These are phyloP conservation scores for Cymbidium sinense DNA, from an alignment of 106 monocot genomes.

Conservation along the genomic window DNA sequence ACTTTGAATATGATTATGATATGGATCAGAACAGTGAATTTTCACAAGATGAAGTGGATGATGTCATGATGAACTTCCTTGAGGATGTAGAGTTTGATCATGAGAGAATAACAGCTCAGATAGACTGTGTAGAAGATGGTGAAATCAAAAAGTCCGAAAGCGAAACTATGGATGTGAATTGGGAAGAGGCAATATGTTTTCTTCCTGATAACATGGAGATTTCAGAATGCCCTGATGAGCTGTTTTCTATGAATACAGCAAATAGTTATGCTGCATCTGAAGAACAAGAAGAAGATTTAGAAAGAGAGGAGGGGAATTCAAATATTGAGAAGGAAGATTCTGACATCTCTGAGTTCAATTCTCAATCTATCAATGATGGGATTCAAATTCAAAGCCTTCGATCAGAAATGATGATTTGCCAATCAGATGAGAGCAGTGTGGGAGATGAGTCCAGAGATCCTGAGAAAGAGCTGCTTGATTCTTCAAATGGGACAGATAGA, in stretches of 20 bases:
- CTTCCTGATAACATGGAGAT: background rate
- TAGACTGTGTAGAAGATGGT: background rate
- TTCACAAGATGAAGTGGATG: constrained; percentile 23
- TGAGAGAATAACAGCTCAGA: constrained; percentile 2
- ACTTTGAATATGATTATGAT: background rate
- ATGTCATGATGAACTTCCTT: constrained; percentile 17
- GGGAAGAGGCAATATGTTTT: constrained; percentile 4
- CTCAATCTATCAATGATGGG: background rate
- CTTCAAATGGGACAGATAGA: background rate
- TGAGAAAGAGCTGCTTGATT: background rate
- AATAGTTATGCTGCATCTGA: background rate
- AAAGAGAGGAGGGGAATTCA: background rate
- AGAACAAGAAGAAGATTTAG: background rate
- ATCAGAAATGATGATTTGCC: background rate
- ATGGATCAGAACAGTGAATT: constrained; percentile 16
- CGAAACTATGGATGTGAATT: constrained; percentile 3
- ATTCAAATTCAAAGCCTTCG: background rate
- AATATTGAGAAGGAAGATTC: background rate
- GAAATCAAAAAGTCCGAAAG: background rate
- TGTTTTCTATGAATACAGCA: background rate
- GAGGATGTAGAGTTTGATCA: constrained; percentile 27
- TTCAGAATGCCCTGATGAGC: background rate
- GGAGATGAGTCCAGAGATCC: background rate
- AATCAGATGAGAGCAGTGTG: background rate
- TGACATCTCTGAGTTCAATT: background rate